Evolutionary conservation across 2,329 filamentous ascomycete genomes (phyloP).

Genomic region (Epichloe scottii): DNA sequence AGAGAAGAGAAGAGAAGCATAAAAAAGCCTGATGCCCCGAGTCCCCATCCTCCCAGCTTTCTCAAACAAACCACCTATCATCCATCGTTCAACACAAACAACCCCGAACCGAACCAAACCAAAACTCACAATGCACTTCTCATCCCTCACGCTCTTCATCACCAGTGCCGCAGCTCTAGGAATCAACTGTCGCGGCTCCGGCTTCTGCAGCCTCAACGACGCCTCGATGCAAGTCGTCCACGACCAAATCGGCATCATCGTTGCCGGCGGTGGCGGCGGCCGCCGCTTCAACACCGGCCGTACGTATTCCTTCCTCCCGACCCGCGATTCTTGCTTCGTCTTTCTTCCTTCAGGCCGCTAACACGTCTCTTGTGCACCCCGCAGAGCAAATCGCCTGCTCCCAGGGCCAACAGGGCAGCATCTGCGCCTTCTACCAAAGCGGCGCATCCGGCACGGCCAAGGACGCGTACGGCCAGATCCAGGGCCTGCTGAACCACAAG

Average conservation of each 20-base stretch:
- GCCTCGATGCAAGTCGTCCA: slow-evolving; percentile 6
- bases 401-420: slow-evolving; percentile 6
- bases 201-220: slow-evolving; percentile 7
- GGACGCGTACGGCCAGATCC: slow-evolving; percentile 7
- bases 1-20: neutral
- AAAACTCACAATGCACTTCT: neutral
- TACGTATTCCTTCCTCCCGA: neutral
- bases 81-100: neutral
- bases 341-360: no score
- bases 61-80: neutral
- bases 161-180: slow-evolving; percentile 6
- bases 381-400: slow-evolving; percentile 10
- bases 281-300: slow-evolving; percentile 3
- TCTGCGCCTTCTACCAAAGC: slow-evolving; percentile 11
- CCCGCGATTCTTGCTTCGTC: no score
- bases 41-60: neutral
- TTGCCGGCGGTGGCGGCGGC: slow-evolving; percentile 6
- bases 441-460: slow-evolving; percentile 8
- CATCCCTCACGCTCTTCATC: slow-evolving; percentile 3
- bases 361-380: neutral
- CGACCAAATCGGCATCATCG: slow-evolving; percentile 6
- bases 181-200: slow-evolving; percentile 11
- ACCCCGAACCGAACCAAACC: neutral
- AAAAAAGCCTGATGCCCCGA: neutral
- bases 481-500: slow-evolving; percentile 8